These are phyloP conservation scores for Chimonanthus salicifolius DNA, from an alignment of 164 flowering plant species.

Conservation along the genomic window DNA sequence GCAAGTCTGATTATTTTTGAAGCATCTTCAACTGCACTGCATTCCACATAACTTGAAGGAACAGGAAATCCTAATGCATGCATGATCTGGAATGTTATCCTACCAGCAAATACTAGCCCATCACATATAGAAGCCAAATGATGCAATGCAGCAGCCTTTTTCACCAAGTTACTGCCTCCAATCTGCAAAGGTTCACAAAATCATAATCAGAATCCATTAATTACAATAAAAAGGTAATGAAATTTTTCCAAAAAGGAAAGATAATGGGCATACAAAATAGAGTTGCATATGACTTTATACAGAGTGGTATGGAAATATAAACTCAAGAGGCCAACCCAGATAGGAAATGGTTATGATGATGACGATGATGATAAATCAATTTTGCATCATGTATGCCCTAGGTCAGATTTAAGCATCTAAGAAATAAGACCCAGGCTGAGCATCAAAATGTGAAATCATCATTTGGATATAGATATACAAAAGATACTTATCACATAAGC, in stretches of 20 bases:
- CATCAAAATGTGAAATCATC: no score
- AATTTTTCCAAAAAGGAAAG: not conserved
- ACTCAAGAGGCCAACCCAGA: no score
- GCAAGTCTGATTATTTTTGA: constrained; percentile 41
- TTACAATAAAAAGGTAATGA: not conserved
- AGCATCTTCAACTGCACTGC: constrained; percentile 40
- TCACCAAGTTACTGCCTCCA: constrained; percentile 63
- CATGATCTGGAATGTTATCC: constrained; percentile 82
- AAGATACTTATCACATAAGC: no score
- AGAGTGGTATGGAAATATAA: no score
- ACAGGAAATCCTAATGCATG: constrained; percentile 65
- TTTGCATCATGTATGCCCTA: no score
- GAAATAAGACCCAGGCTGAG: no score
- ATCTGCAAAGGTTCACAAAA: constrained; percentile 43
- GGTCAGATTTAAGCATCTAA: no score
- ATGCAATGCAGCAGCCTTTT: constrained; percentile 57
- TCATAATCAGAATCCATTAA: not conserved
- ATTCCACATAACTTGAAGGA: constrained; percentile 48
- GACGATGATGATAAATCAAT: no score
- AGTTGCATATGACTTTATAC: no score
- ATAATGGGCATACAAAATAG: not conserved
- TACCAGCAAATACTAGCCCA: constrained; percentile 75
- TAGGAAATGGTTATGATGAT: no score
- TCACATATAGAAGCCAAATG: constrained; percentile 68
- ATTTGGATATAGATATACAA: no score